Base-by-base conservation (phyloP, 306 rosid species). In the Notholithocarpus densiflorus region DNA sequence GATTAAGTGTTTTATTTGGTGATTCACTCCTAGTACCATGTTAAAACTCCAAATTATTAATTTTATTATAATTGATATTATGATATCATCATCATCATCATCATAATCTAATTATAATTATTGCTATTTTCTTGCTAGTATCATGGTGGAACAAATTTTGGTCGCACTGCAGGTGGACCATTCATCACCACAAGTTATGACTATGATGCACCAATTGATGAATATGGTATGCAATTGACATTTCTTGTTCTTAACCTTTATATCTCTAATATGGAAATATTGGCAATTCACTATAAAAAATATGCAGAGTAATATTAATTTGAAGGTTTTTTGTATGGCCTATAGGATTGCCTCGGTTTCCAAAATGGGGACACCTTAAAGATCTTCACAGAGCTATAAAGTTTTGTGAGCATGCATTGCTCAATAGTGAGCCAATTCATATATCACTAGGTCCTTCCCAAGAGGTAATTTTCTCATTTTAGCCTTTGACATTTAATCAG, bases 121-220 rank as follows among this genome's bases (percentile, higher is more conserved):
- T 76, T 20, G 10, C 18, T 81, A n/a, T 8, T 68, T 71, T 52
- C 29, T 45, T 77, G 80, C 70, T 79, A 92, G 98, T 94, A 92
- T 88, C 98, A 94, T 61, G 98, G 98, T 18, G 98, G 97, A 83
- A 94, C 97, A 66, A 94, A 94, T 84, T 94, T 94, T 81, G 98
- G 97, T 70, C 97, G 98, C 45, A 92, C 97, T 68, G 88, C 98
- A 19, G 98, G 98, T 72, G 98, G 98, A 77, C 97, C 98, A 75
- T 94, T 94, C 84, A 91, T 94, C 65, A 94, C 98, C 48, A 94
- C 98, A 69, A 94, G 98, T 88, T 94, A 94, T 79, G 98, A 94
- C 87, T 94, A 94, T 52, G 94, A 94, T 82, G 98, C 98, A 52
- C 98, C 98, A 6, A 76, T 94, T 78, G 98, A 94, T 77, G 97